phyloP scores from a whole-genome alignment of 148 eudicot species.

The Dysphania ambrosioides region DNA sequence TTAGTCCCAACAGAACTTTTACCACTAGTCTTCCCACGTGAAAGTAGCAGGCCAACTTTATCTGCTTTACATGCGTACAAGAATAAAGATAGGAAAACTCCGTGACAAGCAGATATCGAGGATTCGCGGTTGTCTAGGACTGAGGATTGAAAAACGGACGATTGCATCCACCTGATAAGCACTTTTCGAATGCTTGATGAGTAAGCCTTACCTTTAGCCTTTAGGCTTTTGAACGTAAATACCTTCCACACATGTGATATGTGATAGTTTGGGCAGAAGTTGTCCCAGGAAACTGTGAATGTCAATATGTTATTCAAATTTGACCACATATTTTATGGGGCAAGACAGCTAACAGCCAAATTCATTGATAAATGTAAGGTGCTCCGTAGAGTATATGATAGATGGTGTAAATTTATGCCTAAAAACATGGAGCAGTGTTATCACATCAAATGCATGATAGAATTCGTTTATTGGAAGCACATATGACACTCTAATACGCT shows the following conservation, averaged over 20 bases:
- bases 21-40: too few species aligned
- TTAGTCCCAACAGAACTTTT: too few species aligned
- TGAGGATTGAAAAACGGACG: too few species aligned
- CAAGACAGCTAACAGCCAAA: conserved; percentile 10
- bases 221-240: neutral
- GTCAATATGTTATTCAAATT: neutral
- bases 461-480: conserved; percentile 2
- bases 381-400: neutral
- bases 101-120: neutral
- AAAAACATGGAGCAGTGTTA: conserved; percentile 2
- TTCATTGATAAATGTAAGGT: neutral
- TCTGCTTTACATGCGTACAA: too few species aligned
- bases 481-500: neutral
- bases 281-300: neutral
- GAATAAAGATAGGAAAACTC: neutral
- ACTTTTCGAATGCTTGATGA: neutral
- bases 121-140: too few species aligned
- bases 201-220: neutral
- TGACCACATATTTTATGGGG: neutral
- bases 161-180: neutral
- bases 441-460: conserved; percentile 8
- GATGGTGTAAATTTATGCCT: neutral
- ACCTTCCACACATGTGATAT: conserved; percentile 6
- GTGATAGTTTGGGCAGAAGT: conserved; percentile 3
- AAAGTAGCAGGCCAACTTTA: too few species aligned